Percentiles rank a stretch among this genome's conserved stretches.
Evolutionary conservation across 176 grass and related monocot species (phyloP).

Genomic region (Panicum miliaceum): DNA sequence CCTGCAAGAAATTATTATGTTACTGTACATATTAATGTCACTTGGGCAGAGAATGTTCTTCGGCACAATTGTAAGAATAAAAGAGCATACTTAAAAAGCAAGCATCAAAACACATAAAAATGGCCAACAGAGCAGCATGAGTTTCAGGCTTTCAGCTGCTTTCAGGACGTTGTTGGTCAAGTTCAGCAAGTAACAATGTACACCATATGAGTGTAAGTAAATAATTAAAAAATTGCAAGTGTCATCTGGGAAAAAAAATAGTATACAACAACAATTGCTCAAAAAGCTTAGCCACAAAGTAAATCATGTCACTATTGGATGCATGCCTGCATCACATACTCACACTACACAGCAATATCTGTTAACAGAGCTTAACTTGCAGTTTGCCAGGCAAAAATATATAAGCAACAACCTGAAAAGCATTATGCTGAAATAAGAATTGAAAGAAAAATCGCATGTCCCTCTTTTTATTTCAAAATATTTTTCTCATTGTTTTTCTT

Average conservation of each 20-base stretch:
- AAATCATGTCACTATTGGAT: not conserved
- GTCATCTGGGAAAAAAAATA: not conserved
- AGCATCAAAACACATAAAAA: slow-evolving; percentile 1
- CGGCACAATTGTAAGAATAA: not conserved
- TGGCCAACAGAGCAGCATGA: not conserved
- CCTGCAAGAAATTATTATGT: slow-evolving; percentile 56
- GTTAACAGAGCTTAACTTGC: not conserved
- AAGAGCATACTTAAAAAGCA: not conserved
- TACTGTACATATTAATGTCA: slow-evolving; percentile 16
- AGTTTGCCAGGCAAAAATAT: slow-evolving; percentile 7
- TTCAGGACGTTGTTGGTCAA: not conserved
- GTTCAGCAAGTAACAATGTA: slow-evolving; percentile 8
- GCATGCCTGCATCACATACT: not conserved
- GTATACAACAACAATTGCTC: not conserved
- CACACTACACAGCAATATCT: not conserved
- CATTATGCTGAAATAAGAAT: slow-evolving; percentile 1
- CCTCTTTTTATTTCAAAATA: not conserved
- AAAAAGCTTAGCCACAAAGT: not conserved
- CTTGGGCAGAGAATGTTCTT: slow-evolving; percentile 12
- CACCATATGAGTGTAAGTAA: not conserved
- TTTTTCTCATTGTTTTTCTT: not conserved
- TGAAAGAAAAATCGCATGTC: not conserved
- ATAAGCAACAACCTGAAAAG: not conserved
- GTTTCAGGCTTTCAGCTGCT: not conserved
- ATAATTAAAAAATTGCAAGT: slow-evolving; percentile 13